A percentile compares a stretch with the other conserved stretches of the same genome.
Conservation (phyloP, 208 protist genomes). For the Phytomonas sp. region DNA sequence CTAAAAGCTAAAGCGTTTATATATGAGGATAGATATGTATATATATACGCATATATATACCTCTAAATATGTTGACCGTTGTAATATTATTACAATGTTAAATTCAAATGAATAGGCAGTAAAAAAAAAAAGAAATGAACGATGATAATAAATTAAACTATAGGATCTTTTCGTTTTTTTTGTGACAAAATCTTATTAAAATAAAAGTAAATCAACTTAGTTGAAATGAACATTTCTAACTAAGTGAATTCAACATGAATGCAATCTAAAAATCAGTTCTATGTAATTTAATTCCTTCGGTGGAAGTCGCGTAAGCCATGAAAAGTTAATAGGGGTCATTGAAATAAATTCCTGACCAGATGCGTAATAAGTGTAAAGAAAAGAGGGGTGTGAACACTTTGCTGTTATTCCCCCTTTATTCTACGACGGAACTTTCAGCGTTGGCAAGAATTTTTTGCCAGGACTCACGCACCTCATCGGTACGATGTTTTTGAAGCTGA, state of each 20-base stretch:
- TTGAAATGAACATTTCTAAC: not conserved
- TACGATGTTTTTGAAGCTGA: conserved; percentile 38
- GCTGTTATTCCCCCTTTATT: not conserved
- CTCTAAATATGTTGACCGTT: not conserved
- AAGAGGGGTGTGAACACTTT: not conserved
- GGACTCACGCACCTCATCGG: conserved; percentile 27
- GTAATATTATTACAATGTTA: conserved; percentile 4
- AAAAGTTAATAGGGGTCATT: not conserved
- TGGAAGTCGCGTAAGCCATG: not conserved
- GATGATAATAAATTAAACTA: no score
- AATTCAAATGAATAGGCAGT: not conserved
- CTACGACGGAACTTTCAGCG: not conserved
- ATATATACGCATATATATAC: conserved; percentile 2
- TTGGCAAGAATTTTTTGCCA: conserved; percentile 19
- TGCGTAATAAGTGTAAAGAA: not conserved
- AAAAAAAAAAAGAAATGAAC: not conserved
- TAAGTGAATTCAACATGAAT: not conserved
- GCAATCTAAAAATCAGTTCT: not conserved
- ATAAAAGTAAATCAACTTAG: not conserved
- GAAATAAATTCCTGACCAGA: not conserved
- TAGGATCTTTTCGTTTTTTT: not conserved
- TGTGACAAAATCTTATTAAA: not conserved
- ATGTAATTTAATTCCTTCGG: not conserved
- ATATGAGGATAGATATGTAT: not conserved
- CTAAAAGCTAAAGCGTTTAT: no score